A percentile compares a stretch with the other conserved stretches of the same genome.
phyloP scores from a whole-genome alignment of 805 yeast species.

The Wickerhamomyces chambardii region DNA sequence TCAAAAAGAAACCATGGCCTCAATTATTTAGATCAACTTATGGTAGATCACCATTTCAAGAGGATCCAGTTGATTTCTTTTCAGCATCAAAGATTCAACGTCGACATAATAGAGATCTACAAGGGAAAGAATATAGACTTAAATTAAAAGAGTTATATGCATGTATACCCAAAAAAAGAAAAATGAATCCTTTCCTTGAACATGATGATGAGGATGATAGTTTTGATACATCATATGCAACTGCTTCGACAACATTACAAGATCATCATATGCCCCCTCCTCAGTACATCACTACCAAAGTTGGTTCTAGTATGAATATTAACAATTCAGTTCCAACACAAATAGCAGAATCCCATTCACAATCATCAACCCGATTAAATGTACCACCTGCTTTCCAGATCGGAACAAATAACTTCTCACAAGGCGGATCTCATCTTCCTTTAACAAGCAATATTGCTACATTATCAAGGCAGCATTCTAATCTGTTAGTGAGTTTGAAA shows the following conservation, averaged over 20 bases:
- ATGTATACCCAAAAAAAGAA: not conserved
- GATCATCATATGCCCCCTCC: not conserved
- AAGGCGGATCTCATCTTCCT: no score
- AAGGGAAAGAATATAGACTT: constrained; percentile 30
- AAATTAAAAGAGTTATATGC: constrained; percentile 16
- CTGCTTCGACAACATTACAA: constrained; percentile 1
- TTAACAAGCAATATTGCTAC: constrained; percentile 1
- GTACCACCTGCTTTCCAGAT: no score
- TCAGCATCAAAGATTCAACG: constrained; percentile 30
- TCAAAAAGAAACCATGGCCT: constrained; percentile 37
- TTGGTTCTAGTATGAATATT: no score
- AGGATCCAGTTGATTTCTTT: constrained; percentile 35
- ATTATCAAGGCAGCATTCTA: constrained; percentile 13
- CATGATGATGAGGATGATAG: not conserved
- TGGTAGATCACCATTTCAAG: constrained; percentile 81
- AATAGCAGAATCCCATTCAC: no score
- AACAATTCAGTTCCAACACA: no score
- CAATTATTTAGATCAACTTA: constrained; percentile 49
- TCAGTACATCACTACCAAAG: not conserved
- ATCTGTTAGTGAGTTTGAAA: constrained; percentile 11
- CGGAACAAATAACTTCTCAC: no score
- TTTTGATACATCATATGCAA: not conserved
- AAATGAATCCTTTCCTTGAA: no score
- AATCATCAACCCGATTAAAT: no score
- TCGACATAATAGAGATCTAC: constrained; percentile 14